Percentiles rank a stretch among this genome's conserved stretches.
Evolutionary conservation across 176 grass and related monocot species (phyloP).

Genomic region (Oryza rufipogon): DNA sequence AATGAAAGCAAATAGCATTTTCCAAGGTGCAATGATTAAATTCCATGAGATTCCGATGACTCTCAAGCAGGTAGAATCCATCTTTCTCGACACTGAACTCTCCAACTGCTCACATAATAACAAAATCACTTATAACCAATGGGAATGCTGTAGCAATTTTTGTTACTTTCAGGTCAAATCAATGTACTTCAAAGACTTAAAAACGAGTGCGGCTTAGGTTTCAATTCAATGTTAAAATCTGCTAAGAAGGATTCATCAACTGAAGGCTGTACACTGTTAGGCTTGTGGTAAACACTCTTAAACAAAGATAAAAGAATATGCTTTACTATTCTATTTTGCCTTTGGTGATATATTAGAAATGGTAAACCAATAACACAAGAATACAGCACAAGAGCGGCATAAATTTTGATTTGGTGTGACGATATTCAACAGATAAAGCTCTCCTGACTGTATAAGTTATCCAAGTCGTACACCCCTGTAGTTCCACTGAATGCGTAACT

Average conservation of each 20-base stretch:
- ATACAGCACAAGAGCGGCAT: neutral
- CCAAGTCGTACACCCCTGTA: neutral
- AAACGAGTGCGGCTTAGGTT: neutral
- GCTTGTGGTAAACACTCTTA: neutral
- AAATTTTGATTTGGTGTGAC: neutral
- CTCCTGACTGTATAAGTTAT: neutral
- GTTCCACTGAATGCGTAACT: neutral
- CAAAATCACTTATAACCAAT: neutral
- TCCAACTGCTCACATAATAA: slow-evolving; percentile 55
- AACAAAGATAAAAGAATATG: neutral
- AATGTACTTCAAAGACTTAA: neutral
- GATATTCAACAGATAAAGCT: neutral
- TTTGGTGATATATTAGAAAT: neutral
- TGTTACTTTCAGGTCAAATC: neutral
- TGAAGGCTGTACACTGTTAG: neutral
- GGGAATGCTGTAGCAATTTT: neutral
- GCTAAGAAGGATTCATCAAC: neutral
- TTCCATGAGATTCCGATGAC: slow-evolving; percentile 55
- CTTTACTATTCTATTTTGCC: neutral
- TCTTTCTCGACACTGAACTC: slow-evolving; percentile 55
- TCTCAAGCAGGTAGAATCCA: slow-evolving; percentile 35
- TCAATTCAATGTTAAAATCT: neutral
- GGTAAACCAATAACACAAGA: slow-evolving; percentile 3
- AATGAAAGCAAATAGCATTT: slow-evolving; percentile 76
- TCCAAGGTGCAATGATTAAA: slow-evolving; percentile 65